Evolutionary conservation across 2,329 filamentous ascomycete genomes (phyloP), one percentile per base, ranked within the genome.

Genomic region (Trichoderma hamatum): DNA sequence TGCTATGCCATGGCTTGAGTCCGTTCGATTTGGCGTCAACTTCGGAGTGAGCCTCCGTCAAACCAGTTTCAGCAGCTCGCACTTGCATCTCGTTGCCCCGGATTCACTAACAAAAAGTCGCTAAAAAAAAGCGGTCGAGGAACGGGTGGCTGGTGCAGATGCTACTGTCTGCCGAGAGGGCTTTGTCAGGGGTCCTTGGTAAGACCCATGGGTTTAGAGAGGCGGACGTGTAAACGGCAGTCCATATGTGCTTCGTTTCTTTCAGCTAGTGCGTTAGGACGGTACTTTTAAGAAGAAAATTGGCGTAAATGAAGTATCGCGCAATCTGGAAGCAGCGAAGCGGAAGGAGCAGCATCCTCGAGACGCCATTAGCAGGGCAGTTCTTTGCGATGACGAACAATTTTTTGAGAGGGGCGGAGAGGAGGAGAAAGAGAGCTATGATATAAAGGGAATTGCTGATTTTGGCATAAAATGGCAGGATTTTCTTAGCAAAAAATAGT

Each of bases 1-100:
- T 72, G 0, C 64, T 77, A 32, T 73, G 0, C 64, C 77, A 32
- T 73, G 74, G 0, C 54, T 78, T 0, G 77, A 79, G 70, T 73
- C 78, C 1, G 52, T 64, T 2, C 73, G 75, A 0, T 74, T 79
- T 3, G 73, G 74, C 3, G 67, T 79, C 28, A 70, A 66, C 19
- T 55, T 74, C 30, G 71, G 72, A 13, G 69, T 70, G 60, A 73
- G 69, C 66, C 24, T 43, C 24, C 28, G 67, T 72, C 14, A 51
- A 61, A 26, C 65, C 70, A 11, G 5, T 66, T 72, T 10, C 67
- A 70, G 43, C 43, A 11, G 70, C 70, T 30, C 26, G 51, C 13
- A 49, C 66, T 34, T 58, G 26, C 11, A 34, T 49, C 58, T 62
- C 49, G 13, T 49, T 59, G 36, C 66, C 66, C 24, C 19, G 19